Conservation (phyloP, 1,284 basidiomycete species). For the Ceratobasidium sp. region DNA sequence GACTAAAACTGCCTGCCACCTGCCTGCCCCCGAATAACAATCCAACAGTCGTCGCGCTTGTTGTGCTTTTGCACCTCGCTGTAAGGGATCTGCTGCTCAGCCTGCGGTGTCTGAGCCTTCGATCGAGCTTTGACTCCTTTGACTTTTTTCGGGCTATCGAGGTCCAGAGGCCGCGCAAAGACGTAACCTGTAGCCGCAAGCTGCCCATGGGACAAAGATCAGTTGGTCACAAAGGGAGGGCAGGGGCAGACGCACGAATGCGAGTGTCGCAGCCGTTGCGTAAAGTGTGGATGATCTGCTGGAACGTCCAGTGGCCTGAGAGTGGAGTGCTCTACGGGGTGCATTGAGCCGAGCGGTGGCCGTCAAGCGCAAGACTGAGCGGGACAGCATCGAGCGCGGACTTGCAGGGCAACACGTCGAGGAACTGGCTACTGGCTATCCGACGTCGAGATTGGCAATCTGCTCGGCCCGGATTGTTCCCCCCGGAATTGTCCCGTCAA, state of each 20-base stretch:
- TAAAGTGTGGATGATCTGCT: conserved; percentile 15
- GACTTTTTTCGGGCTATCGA: background rate
- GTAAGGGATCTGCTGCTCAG: conserved; percentile 45
- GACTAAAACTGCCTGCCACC: background rate
- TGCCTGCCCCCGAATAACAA: conserved; percentile 47
- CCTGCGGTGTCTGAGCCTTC: conserved; percentile 26
- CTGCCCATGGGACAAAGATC: background rate
- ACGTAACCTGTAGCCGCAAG: conserved; percentile 16
- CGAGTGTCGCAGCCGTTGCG: conserved; percentile 23
- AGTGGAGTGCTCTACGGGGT: conserved; percentile 12
- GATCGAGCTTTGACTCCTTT: conserved; percentile 18
- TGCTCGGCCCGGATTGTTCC: conserved; percentile 8
- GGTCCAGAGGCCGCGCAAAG: conserved; percentile 31
- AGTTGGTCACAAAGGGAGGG: background rate
- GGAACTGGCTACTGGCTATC: too few relatives aligned
- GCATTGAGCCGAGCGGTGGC: conserved; percentile 1
- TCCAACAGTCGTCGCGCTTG: conserved; percentile 47
- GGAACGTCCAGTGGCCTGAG: background rate
- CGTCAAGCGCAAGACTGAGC: conserved; percentile 13
- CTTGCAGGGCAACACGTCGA: background rate
- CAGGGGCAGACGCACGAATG: conserved; percentile 1
- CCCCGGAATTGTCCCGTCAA: too few relatives aligned
- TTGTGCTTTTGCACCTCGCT: conserved; percentile 48
- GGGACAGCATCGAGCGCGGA: conserved; percentile 18
- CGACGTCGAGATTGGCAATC: background rate